Base-by-base conservation (phyloP, 768 basidiomycete genomes). In the Symmetrospora coprosmae region DNA sequence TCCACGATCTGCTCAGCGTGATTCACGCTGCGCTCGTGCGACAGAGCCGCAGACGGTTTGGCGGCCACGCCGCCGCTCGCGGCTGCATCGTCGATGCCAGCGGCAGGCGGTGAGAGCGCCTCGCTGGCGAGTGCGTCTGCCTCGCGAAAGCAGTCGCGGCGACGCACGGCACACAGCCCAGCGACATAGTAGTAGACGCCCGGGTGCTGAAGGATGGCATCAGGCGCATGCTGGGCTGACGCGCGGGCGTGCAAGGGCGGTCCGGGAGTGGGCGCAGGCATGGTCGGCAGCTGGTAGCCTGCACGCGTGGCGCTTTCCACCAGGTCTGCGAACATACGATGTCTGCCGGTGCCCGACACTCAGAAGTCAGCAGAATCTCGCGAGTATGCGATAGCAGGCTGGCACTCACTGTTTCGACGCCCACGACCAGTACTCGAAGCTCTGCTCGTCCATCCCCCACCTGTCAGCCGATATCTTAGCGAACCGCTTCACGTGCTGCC, bases 401-500 rank as follows among this genome's bases (percentile, higher is more conserved):
- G 35, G 9, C 17, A 77, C 84, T 58, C 67, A 89, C 87, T 94
- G 90, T 69, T 89, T 77, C 7, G 87, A 85, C 56, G 90, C 77
- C 92, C 91, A 99, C 65, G 86, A 86, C 92, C 92, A 96, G 70
- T 84, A 96, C 71, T 97, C 94, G 65, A 87, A 96, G 0, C 87
- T 94, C 68, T 90, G 87, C 67, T 91, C 88, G 16, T 90, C 91
- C 56, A 96, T 96, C 7, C 87, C 87, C 92, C 94, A 96, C 0
- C 84, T 83, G 19, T 85, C 75, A 4, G 86, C 85, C 43, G 63
- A 73, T 65, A 99, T 81, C 67, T 89, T 87, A 4, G 83, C 79
- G 66, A 94, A 92, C 63, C 81, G 81, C 33, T 82, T 81, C 62
- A 92, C 78, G 69, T 99, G 94, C 13, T 81, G 79, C 61, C 82